Percentiles rank a stretch among this genome's conserved stretches.
Conservation (phyloP, 495 filamentous ascomycete species). For the Xylaria nigripes region DNA sequence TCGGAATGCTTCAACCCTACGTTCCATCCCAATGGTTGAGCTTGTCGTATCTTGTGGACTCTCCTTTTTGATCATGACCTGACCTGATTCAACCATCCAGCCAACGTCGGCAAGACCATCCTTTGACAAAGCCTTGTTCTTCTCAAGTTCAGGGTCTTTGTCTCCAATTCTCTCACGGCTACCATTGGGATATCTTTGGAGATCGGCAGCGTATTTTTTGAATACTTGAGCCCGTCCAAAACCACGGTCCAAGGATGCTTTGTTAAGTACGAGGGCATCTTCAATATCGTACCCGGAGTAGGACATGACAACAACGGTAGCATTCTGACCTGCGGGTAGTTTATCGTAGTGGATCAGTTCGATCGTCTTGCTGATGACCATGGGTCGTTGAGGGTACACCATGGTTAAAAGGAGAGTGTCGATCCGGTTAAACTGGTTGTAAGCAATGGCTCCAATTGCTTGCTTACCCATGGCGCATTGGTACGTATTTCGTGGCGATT, state of each 20-base stretch:
- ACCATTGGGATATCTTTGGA: conserved; percentile 76
- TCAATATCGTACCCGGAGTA: conserved; percentile 99
- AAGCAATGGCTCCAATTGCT: conserved; percentile 95
- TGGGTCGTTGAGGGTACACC: conserved; percentile 95
- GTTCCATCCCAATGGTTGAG: conserved; percentile 55
- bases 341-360: conserved; percentile 97
- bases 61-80: conserved; percentile 84
- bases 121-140: conserved; percentile 62
- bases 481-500: conserved; percentile 97
- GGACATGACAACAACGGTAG: conserved; percentile 96
- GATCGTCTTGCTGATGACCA: conserved; percentile 95
- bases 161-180: conserved; percentile 64
- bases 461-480: conserved; percentile 99
- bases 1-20: conserved; percentile 52
- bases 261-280: conserved; percentile 94
- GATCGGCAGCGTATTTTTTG: conserved; percentile 69
- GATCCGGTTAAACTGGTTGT: conserved; percentile 93
- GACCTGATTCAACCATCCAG: conserved; percentile 58
- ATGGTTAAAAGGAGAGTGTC: conserved; percentile 93
- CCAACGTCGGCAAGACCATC: conserved; percentile 85
- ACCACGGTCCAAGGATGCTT: conserved; percentile 85
- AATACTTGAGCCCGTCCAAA: conserved; percentile 96
- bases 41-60: conserved; percentile 67
- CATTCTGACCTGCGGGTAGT: conserved; percentile 91
- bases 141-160: conserved; percentile 54